Evolutionary conservation across 495 filamentous ascomycete genomes (phyloP).

Genomic region (Daldinia caldariorum): DNA sequence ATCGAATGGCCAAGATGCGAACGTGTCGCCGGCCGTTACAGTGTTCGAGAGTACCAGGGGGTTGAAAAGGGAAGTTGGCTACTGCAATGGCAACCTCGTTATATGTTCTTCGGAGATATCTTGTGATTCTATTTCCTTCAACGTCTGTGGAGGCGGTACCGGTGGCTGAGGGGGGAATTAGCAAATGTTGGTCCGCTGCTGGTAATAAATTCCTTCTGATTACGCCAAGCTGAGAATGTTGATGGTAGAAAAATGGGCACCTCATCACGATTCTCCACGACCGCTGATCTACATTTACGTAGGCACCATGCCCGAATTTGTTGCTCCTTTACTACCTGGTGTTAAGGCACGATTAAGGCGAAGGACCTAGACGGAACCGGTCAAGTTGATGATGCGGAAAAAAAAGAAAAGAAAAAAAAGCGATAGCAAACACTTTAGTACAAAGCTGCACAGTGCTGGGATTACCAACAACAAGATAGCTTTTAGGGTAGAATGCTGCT

Average conservation of each 20-base stretch:
- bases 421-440: constrained; percentile 6
- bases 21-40: constrained; percentile 3
- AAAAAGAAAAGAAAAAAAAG: too few relatives aligned
- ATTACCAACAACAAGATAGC: background rate
- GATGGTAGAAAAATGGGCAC: constrained; percentile 36
- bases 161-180: constrained; percentile 18
- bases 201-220: constrained; percentile 2
- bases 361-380: background rate
- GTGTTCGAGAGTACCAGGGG: background rate
- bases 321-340: constrained; percentile 1
- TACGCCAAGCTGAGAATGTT: constrained; percentile 39
- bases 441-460: background rate
- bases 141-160: constrained; percentile 8
- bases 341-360: background rate
- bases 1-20: constrained; percentile 18
- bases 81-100: constrained; percentile 3
- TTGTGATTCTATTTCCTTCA: constrained; percentile 5
- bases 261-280: constrained; percentile 29
- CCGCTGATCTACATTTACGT: constrained; percentile 1
- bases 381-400: background rate
- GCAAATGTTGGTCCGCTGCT: constrained; percentile 9
- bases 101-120: constrained; percentile 9
- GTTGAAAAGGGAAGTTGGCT: background rate
- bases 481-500: constrained; percentile 8
- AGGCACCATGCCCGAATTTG: background rate